These are phyloP conservation scores for Lachnellula hyalina DNA, from an alignment of 2,329 filamentous ascomycete species.

Conservation along the genomic window DNA sequence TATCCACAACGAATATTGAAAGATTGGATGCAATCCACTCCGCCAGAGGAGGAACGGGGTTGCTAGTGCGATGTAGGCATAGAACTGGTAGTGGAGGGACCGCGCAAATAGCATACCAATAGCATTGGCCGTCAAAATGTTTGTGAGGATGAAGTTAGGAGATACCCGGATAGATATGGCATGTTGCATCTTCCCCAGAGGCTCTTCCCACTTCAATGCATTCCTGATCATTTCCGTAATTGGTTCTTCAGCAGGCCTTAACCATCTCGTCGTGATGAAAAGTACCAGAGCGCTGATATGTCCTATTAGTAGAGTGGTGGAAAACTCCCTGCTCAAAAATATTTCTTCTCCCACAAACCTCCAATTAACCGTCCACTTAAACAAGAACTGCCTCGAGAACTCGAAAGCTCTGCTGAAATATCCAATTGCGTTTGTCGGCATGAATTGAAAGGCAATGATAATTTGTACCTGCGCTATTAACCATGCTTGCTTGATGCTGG, in stretches of 20 bases:
- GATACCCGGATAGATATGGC: slow-evolving; percentile 47
- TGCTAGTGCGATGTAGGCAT: slow-evolving; percentile 67
- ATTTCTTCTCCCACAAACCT: slow-evolving; percentile 79
- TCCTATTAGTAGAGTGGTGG: slow-evolving; percentile 47
- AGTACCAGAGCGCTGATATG: slow-evolving; percentile 51
- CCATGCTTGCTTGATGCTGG: slow-evolving; percentile 61
- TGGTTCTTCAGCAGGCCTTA: slow-evolving; percentile 48
- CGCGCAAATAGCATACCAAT: slow-evolving; percentile 67
- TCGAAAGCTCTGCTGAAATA: slow-evolving; percentile 86
- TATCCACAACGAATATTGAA: slow-evolving; percentile 55
- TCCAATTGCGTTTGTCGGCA: slow-evolving; percentile 56
- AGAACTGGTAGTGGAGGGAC: slow-evolving; percentile 72
- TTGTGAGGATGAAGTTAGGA: slow-evolving; percentile 56
- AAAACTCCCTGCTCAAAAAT: slow-evolving; percentile 67
- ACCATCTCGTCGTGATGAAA: slow-evolving; percentile 56
- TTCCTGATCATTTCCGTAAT: slow-evolving; percentile 39
- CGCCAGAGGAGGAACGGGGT: slow-evolving; percentile 67
- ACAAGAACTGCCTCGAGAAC: slow-evolving; percentile 83
- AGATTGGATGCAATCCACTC: slow-evolving; percentile 52
- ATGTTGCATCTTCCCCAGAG: slow-evolving; percentile 38
- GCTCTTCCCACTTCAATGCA: slow-evolving; percentile 28
- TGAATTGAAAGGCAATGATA: slow-evolving; percentile 61
- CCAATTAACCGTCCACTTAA: slow-evolving; percentile 99
- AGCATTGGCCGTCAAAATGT: slow-evolving; percentile 56
- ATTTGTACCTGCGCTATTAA: slow-evolving; percentile 77